Evolutionary conservation across 768 basidiomycete genomes (phyloP), one percentile per base, ranked within the genome.

Genomic region (Rhizopogon vinicolor): DNA sequence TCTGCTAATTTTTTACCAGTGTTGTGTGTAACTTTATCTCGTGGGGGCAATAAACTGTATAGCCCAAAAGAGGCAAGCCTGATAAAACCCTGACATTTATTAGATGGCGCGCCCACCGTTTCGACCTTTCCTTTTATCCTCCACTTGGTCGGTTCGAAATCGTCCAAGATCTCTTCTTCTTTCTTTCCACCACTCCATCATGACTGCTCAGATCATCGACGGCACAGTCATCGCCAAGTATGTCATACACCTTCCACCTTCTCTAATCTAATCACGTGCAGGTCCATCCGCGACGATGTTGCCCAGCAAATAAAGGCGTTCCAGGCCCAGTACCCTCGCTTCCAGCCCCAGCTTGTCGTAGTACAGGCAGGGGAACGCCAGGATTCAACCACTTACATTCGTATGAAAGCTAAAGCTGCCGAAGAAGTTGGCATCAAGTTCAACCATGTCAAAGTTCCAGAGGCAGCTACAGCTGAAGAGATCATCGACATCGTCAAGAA

Each of bases 371-470:
- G 97, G 52, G 84, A 86, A 31, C 88, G 92, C 56, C 86, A 93
- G 19, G 96, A 98, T 70, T 98, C 95, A 5, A 75, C 79, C 18
- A 86, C 87, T 41, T 99, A 99, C 73, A 87, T 99, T 61, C 92
- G 93, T 65, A 98, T 98, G 96, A 99, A 99, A 75, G 78, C 83
- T 42, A 98, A 95, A 72, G 97, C 97, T 10, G 91, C 94, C 10
- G 85, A 93, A 63, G 93, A 98, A 74, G 87, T 91, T 60, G 95
- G 97, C 56, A 91, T 98, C 74, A 82, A 79, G 56, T 88, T 90
- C 71, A 83, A 85, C 52, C 93, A 98, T 68, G 75, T 98, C 67
- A 75, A 76, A 50, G 69, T 93, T 16, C 78, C 87, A n/a, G 83
- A 78, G 42, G 82, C 84, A 45, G 77, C 83, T n/a, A 74, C 80